phyloP scores from a whole-genome alignment of 192 early-diverging fungal species.

The Backusella psychrophila region DNA sequence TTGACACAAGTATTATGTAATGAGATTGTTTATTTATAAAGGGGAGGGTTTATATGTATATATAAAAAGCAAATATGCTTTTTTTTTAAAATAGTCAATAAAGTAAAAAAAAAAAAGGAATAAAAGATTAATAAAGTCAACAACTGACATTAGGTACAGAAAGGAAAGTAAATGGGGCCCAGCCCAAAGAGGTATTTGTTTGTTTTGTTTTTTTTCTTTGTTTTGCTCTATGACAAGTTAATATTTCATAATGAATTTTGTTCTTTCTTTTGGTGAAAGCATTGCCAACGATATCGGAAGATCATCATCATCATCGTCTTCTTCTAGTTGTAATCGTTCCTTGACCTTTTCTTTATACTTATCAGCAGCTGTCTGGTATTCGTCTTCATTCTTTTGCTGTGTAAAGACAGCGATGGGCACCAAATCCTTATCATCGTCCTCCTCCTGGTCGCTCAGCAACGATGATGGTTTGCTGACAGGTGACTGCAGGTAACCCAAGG shows the following conservation, averaged over 20 bases:
- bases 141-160: background rate
- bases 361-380: conserved; percentile 20
- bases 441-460: conserved; percentile 23
- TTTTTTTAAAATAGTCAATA: too few relatives aligned
- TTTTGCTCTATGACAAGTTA: background rate
- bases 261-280: background rate
- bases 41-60: too few relatives aligned
- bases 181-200: background rate
- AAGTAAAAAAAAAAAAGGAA: background rate
- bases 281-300: conserved; percentile 5
- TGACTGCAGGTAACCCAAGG: conserved; percentile 2
- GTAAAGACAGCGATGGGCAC: conserved; percentile 18
- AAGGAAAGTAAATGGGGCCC: background rate
- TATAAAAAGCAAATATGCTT: too few relatives aligned
- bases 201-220: background rate
- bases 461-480: conserved; percentile 6
- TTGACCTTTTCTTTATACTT: conserved; percentile 32
- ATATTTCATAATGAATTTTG: background rate
- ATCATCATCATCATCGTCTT: conserved; percentile 3
- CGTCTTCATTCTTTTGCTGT: background rate
- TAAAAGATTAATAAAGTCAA: background rate
- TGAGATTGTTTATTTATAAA: too few relatives aligned
- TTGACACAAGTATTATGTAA: too few relatives aligned
- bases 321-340: conserved; percentile 13
- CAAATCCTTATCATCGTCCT: conserved; percentile 33